A percentile compares a stretch with the other conserved stretches of the same genome.
Evolutionary conservation across 805 yeast species (phyloP).

Genomic region (Ogataea dorogensis): DNA sequence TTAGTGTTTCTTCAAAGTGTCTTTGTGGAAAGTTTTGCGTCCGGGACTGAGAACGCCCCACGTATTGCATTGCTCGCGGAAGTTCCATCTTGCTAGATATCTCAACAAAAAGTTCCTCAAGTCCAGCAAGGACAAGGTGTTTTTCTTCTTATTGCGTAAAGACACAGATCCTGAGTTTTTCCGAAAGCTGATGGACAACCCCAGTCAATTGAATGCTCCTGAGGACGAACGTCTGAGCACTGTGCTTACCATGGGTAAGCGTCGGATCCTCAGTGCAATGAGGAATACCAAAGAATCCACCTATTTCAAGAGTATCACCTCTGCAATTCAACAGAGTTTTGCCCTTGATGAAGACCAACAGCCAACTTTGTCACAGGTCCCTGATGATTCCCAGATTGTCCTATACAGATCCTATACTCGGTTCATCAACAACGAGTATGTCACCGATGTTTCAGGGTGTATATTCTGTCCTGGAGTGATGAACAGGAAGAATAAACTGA

Average conservation of each 20-base stretch:
- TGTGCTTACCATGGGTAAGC: constrained; percentile 32
- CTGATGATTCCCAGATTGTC: constrained; percentile 58
- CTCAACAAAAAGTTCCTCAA: constrained; percentile 15
- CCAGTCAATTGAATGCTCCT: constrained; percentile 6
- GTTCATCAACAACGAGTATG: constrained; percentile 37
- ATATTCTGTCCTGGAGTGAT: constrained; percentile 65
- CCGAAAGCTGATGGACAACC: constrained; percentile 16
- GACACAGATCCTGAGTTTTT: constrained; percentile 20
- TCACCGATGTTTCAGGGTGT: constrained; percentile 71
- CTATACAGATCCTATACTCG: constrained; percentile 59
- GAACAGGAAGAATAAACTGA: constrained; percentile 66
- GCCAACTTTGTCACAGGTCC: constrained; percentile 31
- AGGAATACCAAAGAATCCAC: constrained; percentile 47
- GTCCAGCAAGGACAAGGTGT: constrained; percentile 30
- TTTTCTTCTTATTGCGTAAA: constrained; percentile 24
- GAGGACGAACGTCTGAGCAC: constrained; percentile 25
- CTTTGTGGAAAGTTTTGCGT: constrained; percentile 10
- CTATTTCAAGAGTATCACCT: constrained; percentile 47
- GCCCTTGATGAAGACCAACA: constrained; percentile 17
- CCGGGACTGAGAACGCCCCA: constrained; percentile 17
- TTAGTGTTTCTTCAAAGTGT: constrained; percentile 17
- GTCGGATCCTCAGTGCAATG: constrained; percentile 46
- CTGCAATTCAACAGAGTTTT: constrained; percentile 35
- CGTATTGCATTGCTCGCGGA: not conserved
- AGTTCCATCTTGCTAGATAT: constrained; percentile 9